Percentiles rank a stretch among this genome's conserved stretches.
These are phyloP conservation scores for Entrophospora sp. DNA, from an alignment of 192 early-diverging fungal genomes.

Conservation along the genomic window DNA sequence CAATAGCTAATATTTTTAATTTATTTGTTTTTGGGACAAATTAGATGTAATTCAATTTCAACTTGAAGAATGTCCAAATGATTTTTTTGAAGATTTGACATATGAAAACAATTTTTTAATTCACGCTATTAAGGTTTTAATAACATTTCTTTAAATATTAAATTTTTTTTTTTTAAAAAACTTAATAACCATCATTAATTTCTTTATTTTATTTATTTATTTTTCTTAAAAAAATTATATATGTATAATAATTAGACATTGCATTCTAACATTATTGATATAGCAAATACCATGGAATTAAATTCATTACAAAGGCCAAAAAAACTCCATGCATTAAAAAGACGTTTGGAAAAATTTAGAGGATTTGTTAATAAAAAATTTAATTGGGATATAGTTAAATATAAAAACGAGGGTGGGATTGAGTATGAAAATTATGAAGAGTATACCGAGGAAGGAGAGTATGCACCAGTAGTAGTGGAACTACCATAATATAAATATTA, in stretches of 20 bases:
- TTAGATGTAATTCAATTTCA: constrained; percentile 49
- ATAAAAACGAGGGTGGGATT: no score
- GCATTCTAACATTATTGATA: constrained; percentile 32
- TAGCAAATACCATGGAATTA: constrained; percentile 28
- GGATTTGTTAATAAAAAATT: constrained; percentile 39
- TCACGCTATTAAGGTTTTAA: constrained; percentile 36
- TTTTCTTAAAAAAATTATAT: no score
- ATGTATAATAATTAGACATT: constrained; percentile 22
- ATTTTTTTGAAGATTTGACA: constrained; percentile 63
- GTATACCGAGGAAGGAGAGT: constrained; percentile 56
- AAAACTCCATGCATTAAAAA: constrained; percentile 39
- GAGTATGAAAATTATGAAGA: constrained; percentile 27
- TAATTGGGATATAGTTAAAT: constrained; percentile 19
- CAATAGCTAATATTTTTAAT: constrained; percentile 16
- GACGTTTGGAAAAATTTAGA: constrained; percentile 47
- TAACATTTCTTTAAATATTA: constrained; percentile 21
- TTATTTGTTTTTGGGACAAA: background rate
- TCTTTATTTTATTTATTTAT: constrained; percentile 15
- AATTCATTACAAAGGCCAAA: constrained; percentile 25
- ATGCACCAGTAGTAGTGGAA: constrained; percentile 62
- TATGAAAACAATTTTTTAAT: constrained; percentile 55
- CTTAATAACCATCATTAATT: background rate
- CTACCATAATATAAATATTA: no score
- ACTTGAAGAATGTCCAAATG: constrained; percentile 57
- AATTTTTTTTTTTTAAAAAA: constrained; percentile 21